Evolutionary conservation across 192 early-diverging fungal genomes (phyloP).

Genomic region (Paraglomus occultum): DNA sequence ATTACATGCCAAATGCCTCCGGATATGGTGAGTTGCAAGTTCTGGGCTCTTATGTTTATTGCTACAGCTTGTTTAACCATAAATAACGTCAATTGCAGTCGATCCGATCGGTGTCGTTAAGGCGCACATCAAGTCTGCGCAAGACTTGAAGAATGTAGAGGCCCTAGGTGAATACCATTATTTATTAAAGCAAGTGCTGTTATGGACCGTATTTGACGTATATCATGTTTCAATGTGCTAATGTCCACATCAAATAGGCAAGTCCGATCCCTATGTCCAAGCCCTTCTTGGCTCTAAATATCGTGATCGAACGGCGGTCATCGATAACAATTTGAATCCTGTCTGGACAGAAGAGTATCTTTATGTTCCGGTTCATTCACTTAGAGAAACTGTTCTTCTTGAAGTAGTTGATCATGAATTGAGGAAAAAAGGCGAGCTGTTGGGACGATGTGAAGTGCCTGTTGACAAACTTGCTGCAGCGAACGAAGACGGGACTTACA

Average conservation of each 20-base stretch:
- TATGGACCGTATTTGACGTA: background rate
- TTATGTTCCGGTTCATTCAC: constrained; percentile 71
- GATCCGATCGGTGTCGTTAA: constrained; percentile 73
- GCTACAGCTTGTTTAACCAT: too few species aligned
- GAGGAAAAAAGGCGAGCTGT: constrained; percentile 64
- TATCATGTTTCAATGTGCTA: background rate
- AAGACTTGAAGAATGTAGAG: constrained; percentile 74
- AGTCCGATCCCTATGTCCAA: constrained; percentile 83
- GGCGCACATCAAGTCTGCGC: constrained; percentile 65
- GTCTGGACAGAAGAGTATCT: constrained; percentile 76
- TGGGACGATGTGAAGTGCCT: constrained; percentile 55
- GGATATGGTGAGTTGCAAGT: constrained; percentile 34
- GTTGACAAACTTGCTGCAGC: constrained; percentile 23
- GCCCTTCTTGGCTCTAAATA: constrained; percentile 53
- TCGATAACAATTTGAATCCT: constrained; percentile 72
- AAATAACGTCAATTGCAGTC: constrained; percentile 5
- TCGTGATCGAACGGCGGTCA: constrained; percentile 66
- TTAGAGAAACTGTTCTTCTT: constrained; percentile 61
- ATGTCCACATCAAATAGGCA: constrained; percentile 37
- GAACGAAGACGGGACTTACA: constrained; percentile 29
- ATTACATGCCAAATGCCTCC: constrained; percentile 32
- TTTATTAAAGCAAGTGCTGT: background rate
- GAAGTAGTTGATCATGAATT: constrained; percentile 79
- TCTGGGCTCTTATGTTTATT: too few species aligned
- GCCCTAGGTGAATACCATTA: constrained; percentile 35